Conservation (phyloP, 2,329 filamentous ascomycete species). For the Bipolaris oryzae region DNA sequence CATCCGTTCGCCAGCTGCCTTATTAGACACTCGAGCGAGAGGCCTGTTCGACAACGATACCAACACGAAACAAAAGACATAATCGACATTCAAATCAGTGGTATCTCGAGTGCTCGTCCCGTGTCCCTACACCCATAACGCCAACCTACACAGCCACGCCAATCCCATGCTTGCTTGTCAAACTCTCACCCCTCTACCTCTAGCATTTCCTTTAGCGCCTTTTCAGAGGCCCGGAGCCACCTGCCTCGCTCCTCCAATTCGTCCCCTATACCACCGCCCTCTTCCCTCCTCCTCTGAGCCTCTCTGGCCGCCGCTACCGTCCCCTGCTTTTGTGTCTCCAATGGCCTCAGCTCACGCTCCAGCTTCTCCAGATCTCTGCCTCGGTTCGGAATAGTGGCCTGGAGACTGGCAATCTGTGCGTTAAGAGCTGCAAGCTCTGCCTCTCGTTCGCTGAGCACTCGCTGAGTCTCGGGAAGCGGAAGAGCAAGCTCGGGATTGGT, state of each 20-base stretch:
- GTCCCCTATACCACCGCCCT: slow-evolving; percentile 68
- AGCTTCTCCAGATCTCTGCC: slow-evolving; percentile 70
- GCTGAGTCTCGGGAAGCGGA: slow-evolving; percentile 52
- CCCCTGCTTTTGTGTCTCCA: slow-evolving; percentile 70
- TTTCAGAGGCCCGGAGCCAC: slow-evolving; percentile 76
- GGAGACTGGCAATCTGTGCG: slow-evolving; percentile 56
- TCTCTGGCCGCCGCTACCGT: slow-evolving; percentile 72
- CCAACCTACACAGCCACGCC: slow-evolving; percentile 6
- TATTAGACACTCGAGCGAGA: neutral
- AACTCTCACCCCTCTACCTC: slow-evolving; percentile 54
- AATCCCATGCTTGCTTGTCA: neutral
- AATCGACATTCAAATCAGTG: slow-evolving; percentile 10
- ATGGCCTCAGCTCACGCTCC: slow-evolving; percentile 68
- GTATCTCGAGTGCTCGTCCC: slow-evolving; percentile 16
- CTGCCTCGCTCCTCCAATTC: slow-evolving; percentile 76
- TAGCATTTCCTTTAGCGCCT: slow-evolving; percentile 66
- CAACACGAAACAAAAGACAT: neutral
- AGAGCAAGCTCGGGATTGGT: slow-evolving; percentile 51
- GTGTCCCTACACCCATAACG: slow-evolving; percentile 13
- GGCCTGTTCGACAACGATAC: neutral
- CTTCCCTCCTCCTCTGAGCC: slow-evolving; percentile 70
- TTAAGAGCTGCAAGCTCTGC: slow-evolving; percentile 51
- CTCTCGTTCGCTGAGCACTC: slow-evolving; percentile 49
- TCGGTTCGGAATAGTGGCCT: slow-evolving; percentile 68
- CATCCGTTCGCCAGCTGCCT: slow-evolving; percentile 1